Evolutionary conservation across 2,329 filamentous ascomycete species (phyloP).

Genomic region (Diaporthe amygdali): DNA sequence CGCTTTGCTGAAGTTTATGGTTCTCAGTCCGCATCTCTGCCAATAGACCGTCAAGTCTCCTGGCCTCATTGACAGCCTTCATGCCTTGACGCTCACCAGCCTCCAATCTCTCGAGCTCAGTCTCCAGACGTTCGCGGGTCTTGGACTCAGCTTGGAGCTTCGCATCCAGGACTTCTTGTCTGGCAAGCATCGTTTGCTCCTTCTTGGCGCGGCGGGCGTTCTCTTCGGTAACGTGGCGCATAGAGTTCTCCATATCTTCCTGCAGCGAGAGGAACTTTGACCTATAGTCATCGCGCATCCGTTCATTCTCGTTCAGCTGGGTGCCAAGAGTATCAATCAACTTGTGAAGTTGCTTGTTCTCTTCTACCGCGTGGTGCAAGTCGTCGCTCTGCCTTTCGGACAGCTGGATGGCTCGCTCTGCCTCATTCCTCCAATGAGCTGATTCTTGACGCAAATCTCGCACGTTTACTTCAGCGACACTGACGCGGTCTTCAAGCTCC

Average conservation of each 20-base stretch:
- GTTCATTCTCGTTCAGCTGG: constrained; percentile 85
- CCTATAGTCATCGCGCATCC: constrained; percentile 83
- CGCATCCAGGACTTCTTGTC: constrained; percentile 80
- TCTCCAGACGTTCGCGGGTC: constrained; percentile 69
- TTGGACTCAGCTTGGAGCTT: constrained; percentile 77
- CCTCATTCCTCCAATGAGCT: constrained; percentile 65
- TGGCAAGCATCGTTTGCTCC: constrained; percentile 78
- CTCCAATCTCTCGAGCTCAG: constrained; percentile 70
- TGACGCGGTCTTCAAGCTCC: constrained; percentile 62
- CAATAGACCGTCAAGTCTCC: constrained; percentile 62
- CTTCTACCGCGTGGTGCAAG: constrained; percentile 52
- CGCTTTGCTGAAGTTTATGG: constrained; percentile 72
- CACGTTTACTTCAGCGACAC: constrained; percentile 59
- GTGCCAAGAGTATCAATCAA: constrained; percentile 75
- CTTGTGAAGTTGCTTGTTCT: constrained; percentile 76
- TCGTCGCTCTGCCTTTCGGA: constrained; percentile 56
- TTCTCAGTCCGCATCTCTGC: constrained; percentile 69
- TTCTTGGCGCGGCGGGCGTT: constrained; percentile 79
- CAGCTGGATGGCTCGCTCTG: constrained; percentile 62
- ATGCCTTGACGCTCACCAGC: constrained; percentile 68
- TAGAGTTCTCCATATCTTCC: constrained; percentile 81
- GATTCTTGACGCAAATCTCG: constrained; percentile 61
- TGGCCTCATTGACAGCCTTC: constrained; percentile 66
- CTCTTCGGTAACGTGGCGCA: constrained; percentile 81
- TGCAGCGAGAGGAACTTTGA: constrained; percentile 85